phyloP scores from a whole-genome alignment of 2,329 filamentous ascomycete genomes.

The Neoascochyta sp. region DNA sequence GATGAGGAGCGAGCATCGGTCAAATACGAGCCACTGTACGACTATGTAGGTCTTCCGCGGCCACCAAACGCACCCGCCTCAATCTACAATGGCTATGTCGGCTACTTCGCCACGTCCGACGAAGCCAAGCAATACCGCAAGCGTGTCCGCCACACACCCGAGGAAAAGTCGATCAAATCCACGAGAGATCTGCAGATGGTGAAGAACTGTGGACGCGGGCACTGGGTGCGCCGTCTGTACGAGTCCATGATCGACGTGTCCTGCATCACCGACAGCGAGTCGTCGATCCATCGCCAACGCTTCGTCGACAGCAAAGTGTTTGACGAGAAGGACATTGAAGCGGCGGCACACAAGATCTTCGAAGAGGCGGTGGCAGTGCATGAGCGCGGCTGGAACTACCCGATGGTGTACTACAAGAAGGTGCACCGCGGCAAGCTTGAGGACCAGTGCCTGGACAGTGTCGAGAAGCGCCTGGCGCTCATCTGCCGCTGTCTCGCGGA shows the following conservation, averaged over 20 bases:
- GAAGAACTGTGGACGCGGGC: slow-evolving; percentile 19
- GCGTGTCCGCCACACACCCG: slow-evolving; percentile 8
- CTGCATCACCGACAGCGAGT: slow-evolving; percentile 13
- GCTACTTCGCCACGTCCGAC: slow-evolving; percentile 16
- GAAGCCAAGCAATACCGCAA: slow-evolving; percentile 18
- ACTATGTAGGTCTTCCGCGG: no score
- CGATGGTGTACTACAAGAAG: slow-evolving; percentile 21
- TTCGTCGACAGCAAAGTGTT: slow-evolving; percentile 10
- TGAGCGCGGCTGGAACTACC: slow-evolving; percentile 20
- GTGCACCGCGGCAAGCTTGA: slow-evolving; percentile 20
- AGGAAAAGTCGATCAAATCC: slow-evolving; percentile 10
- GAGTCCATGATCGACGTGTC: slow-evolving; percentile 26
- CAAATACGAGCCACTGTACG: no score
- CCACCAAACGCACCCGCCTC: slow-evolving; percentile 1
- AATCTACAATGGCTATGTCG: slow-evolving; percentile 13
- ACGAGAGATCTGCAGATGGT: slow-evolving; percentile 24
- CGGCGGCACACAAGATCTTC: slow-evolving; percentile 29
- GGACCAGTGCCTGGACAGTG: slow-evolving; percentile 12
- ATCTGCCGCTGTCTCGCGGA: slow-evolving; percentile 19
- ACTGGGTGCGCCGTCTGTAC: slow-evolving; percentile 32
- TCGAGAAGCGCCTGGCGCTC: slow-evolving; percentile 17
- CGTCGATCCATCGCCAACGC: slow-evolving; percentile 16
- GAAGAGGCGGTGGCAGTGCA: slow-evolving; percentile 24
- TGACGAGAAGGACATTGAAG: slow-evolving; percentile 21
- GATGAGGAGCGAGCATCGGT: no score